phyloP scores from a whole-genome alignment of 1,139 yeast genomes.

The Suhomyces kunorum region DNA sequence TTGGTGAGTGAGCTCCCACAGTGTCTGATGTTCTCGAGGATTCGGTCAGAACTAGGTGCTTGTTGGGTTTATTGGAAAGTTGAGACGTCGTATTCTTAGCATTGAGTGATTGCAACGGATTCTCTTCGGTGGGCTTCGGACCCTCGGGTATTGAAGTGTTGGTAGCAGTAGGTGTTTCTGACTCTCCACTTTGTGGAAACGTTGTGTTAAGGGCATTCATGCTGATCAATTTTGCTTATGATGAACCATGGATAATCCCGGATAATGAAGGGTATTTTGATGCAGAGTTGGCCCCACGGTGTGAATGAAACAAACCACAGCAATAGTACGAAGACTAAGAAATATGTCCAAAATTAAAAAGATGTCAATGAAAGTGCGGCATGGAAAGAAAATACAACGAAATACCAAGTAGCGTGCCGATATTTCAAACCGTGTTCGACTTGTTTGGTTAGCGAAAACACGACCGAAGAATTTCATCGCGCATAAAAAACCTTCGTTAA shows the following conservation, averaged over 20 bases:
- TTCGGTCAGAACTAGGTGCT: neutral
- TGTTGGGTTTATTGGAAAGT: constrained; percentile 1
- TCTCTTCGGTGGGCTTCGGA: neutral
- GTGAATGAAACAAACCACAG: neutral
- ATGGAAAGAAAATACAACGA: constrained; percentile 7
- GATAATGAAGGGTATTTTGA: neutral
- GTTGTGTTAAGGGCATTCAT: neutral
- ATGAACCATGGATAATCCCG: neutral
- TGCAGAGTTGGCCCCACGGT: constrained; percentile 3
- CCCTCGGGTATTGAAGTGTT: neutral
- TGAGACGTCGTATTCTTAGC: neutral
- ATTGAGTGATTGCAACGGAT: neutral
- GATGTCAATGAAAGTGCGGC: neutral
- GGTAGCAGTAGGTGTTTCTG: neutral
- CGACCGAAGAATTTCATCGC: constrained; percentile 9
- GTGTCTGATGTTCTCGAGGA: neutral
- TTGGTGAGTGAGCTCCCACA: constrained; percentile 15
- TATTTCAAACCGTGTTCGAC: constrained; percentile 4
- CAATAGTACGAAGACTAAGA: neutral
- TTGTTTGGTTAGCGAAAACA: constrained; percentile 7
- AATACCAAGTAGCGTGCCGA: constrained; percentile 5
- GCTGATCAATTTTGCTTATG: neutral
- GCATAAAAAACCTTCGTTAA: neutral
- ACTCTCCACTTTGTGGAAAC: neutral
- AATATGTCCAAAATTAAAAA: constrained; percentile 1